Conservation (phyloP, 2,329 filamentous ascomycete genomes). For the Akanthomyces uredinophilus region DNA sequence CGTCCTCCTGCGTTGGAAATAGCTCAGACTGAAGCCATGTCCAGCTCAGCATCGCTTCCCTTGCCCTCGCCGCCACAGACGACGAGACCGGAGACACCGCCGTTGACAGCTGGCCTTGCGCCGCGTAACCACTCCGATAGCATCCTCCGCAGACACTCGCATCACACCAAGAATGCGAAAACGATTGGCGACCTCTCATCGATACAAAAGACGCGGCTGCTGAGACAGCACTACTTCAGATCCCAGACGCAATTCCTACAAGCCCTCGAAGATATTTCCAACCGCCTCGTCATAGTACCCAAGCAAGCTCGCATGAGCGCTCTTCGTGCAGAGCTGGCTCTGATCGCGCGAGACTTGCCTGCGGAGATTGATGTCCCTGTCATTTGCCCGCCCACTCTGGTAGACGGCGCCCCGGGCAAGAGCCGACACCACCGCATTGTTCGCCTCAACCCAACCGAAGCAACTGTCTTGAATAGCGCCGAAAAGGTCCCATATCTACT, state of each 20-base stretch:
- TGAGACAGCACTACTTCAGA: constrained; percentile 78
- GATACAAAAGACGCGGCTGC: constrained; percentile 63
- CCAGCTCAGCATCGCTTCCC: constrained; percentile 64
- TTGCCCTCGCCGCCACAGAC: constrained; percentile 52
- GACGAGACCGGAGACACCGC: constrained; percentile 53
- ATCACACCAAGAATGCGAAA: constrained; percentile 51
- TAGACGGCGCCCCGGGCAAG: constrained; percentile 66
- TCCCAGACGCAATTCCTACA: constrained; percentile 76
- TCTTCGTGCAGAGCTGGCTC: constrained; percentile 70
- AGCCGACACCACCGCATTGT: constrained; percentile 80
- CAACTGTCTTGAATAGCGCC: constrained; percentile 79
- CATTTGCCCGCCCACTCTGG: constrained; percentile 70
- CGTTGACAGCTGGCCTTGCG: constrained; percentile 45
- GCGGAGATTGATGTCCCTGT: constrained; percentile 80
- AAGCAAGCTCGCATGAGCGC: constrained; percentile 78
- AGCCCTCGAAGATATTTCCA: constrained; percentile 78
- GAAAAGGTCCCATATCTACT: constrained; percentile 81
- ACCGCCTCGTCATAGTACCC: constrained; percentile 74
- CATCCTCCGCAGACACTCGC: constrained; percentile 56
- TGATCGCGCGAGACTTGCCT: constrained; percentile 75
- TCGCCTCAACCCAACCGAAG: constrained; percentile 75
- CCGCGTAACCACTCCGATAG: constrained; percentile 40
- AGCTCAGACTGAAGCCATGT: constrained; percentile 51
- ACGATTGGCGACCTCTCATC: constrained; percentile 58
- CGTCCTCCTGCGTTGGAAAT: constrained; percentile 48